A percentile compares a stretch with the other conserved stretches of the same genome.
Evolutionary conservation across 2,329 filamentous ascomycete species (phyloP).

Genomic region (Pestalotiopsis fici): DNA sequence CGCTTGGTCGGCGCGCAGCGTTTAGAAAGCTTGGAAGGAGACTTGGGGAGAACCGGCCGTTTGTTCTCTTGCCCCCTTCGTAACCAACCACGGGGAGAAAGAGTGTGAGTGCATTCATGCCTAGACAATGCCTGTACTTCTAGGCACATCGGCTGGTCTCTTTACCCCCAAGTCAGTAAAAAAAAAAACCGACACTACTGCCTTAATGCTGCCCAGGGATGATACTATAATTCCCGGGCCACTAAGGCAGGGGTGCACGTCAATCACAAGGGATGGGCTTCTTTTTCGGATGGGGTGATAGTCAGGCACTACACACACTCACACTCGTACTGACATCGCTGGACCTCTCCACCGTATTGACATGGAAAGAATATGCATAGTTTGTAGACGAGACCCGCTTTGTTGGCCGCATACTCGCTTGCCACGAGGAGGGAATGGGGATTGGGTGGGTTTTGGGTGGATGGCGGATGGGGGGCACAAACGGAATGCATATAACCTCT

Average conservation of each 20-base stretch:
- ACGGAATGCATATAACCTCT: slow-evolving; percentile 6
- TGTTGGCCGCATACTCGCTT: background rate
- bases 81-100: background rate
- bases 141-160: too few species aligned
- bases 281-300: background rate
- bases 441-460: too few species aligned
- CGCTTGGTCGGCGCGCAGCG: too few species aligned
- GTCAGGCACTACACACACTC: background rate
- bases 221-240: background rate
- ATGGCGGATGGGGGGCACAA: background rate
- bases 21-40: too few species aligned
- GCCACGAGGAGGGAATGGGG: background rate
- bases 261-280: background rate
- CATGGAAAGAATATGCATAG: background rate
- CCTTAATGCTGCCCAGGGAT: background rate
- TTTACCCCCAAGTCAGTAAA: too few species aligned
- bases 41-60: too few species aligned
- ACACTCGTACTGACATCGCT: background rate
- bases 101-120: too few species aligned
- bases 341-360: background rate
- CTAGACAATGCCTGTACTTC: too few species aligned
- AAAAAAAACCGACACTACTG: background rate
- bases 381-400: background rate
- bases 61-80: background rate
- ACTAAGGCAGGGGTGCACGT: background rate